Percentiles rank a stretch among this genome's conserved stretches.
These are phyloP conservation scores for Pichia cactophila DNA, from an alignment of 1,139 yeast genomes.

Conservation along the genomic window DNA sequence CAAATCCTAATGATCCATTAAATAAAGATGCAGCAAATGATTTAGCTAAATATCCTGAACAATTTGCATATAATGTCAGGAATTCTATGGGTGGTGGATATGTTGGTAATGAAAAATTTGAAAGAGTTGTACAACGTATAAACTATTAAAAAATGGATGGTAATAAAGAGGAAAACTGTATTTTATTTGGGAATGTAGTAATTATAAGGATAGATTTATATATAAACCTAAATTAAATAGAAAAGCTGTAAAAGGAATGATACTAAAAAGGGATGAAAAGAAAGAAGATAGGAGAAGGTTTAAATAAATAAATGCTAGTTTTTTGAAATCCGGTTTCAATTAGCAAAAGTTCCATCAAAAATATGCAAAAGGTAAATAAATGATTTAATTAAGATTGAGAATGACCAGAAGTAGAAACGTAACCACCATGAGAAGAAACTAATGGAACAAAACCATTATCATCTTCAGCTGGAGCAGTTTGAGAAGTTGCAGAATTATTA, in stretches of 20 bases:
- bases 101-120: slow-evolving; percentile 55
- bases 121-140: slow-evolving; percentile 36
- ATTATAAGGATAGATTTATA: too few relatives aligned
- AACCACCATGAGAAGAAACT: slow-evolving; percentile 21
- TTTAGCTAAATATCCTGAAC: slow-evolving; percentile 48
- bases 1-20: slow-evolving; percentile 87
- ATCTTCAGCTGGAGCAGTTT: slow-evolving; percentile 8
- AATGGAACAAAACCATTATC: slow-evolving; percentile 25
- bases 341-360: not conserved
- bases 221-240: not conserved
- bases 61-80: slow-evolving; percentile 53
- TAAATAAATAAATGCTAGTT: too few relatives aligned
- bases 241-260: not conserved
- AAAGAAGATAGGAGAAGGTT: too few relatives aligned
- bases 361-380: too few relatives aligned
- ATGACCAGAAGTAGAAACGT: slow-evolving; percentile 25
- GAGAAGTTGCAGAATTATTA: slow-evolving; percentile 19
- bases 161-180: too few relatives aligned
- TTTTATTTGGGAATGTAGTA: not conserved
- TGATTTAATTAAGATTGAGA: slow-evolving; percentile 8
- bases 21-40: slow-evolving; percentile 84
- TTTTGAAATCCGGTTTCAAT: not conserved
- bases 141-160: not conserved
- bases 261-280: not conserved
- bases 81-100: slow-evolving; percentile 67